Evolutionary conservation across 495 filamentous ascomycete genomes (phyloP).

Genomic region (Wilcoxina mikolae): DNA sequence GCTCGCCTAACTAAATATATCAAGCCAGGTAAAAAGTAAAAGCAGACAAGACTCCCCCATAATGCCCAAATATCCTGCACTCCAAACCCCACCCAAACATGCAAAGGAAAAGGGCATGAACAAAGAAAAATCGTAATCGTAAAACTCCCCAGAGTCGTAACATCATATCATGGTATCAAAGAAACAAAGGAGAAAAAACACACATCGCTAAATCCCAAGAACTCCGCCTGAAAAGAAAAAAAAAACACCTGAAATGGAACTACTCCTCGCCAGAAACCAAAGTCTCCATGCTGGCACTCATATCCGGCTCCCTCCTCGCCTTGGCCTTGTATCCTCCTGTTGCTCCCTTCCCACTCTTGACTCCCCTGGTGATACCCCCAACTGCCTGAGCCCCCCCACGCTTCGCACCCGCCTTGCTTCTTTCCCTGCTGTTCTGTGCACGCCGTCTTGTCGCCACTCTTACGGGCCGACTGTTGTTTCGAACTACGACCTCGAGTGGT

Average conservation of each 20-base stretch:
- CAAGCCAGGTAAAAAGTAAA: slow-evolving; percentile 11
- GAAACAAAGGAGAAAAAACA: slow-evolving; percentile 1
- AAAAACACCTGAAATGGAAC: slow-evolving; percentile 1
- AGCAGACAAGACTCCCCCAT: slow-evolving; percentile 17
- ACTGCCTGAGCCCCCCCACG: background rate
- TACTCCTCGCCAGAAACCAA: slow-evolving; percentile 26
- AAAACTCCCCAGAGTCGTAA: background rate
- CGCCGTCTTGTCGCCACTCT: slow-evolving; percentile 22
- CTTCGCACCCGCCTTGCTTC: background rate
- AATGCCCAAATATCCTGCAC: background rate
- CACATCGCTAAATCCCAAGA: background rate
- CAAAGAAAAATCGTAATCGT: slow-evolving; percentile 10
- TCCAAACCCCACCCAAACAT: slow-evolving; percentile 10
- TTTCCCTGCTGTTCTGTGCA: background rate
- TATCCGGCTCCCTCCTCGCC: slow-evolving; percentile 8
- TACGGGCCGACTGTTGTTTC: background rate
- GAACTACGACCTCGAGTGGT: background rate
- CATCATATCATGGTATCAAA: background rate
- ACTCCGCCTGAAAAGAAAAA: background rate
- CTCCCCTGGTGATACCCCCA: background rate
- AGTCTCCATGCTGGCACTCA: slow-evolving; percentile 28
- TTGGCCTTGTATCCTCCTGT: background rate
- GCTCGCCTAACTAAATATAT: slow-evolving; percentile 17
- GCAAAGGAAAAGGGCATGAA: slow-evolving; percentile 18
- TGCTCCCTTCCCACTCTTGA: slow-evolving; percentile 1